These are phyloP conservation scores for Hamamelis virginiana DNA, from an alignment of 164 flowering plant species.

Conservation along the genomic window DNA sequence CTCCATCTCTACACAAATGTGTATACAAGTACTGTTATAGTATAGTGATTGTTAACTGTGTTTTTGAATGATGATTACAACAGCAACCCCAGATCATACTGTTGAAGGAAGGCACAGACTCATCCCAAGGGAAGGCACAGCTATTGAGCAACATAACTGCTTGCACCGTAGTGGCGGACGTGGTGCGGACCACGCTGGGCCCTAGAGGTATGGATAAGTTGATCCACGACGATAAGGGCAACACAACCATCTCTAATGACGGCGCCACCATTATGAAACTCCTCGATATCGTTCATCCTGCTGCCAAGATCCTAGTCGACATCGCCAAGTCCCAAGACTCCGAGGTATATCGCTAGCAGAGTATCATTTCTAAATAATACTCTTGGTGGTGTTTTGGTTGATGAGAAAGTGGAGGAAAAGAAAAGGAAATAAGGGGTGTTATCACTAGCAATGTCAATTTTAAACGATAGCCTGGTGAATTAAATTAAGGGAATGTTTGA, in stretches of 20 bases:
- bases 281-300: slow-evolving; percentile 96
- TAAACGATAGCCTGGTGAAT: too few species aligned
- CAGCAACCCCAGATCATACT: slow-evolving; percentile 98
- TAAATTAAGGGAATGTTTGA: too few species aligned
- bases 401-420: too few species aligned
- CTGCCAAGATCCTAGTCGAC: slow-evolving; percentile 95
- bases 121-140: slow-evolving; percentile 96
- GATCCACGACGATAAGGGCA: slow-evolving; percentile 94
- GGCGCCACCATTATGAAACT: slow-evolving; percentile 99
- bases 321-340: slow-evolving; percentile 99
- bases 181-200: slow-evolving; percentile 87
- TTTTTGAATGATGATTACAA: neutral
- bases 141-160: slow-evolving; percentile 96
- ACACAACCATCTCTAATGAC: slow-evolving; percentile 92
- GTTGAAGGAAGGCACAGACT: slow-evolving; percentile 95
- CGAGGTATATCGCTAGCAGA: slow-evolving; percentile 47
- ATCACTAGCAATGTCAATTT: too few species aligned
- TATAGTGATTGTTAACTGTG: neutral
- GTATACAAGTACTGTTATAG: neutral
- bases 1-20: neutral
- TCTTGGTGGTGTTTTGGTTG: too few species aligned
- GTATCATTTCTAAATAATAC: too few species aligned
- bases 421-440: too few species aligned
- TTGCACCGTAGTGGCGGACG: slow-evolving; percentile 78
- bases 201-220: slow-evolving; percentile 99